Evolutionary conservation across 768 basidiomycete genomes (phyloP), one percentile per base, ranked within the genome.

Genomic region (Mycena sanguinolenta): DNA sequence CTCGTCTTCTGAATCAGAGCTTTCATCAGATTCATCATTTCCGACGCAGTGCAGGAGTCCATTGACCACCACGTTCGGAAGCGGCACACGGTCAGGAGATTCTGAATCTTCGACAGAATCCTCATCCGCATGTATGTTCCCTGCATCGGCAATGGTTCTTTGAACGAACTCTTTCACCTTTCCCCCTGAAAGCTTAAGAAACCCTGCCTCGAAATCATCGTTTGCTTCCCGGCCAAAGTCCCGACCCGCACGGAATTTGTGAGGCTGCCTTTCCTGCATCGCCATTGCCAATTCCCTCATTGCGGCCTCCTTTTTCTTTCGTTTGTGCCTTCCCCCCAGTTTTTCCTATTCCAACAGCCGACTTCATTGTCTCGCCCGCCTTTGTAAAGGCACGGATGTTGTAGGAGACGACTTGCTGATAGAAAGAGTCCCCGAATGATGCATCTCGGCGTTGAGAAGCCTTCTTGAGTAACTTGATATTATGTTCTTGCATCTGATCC

Each of bases 381-480:
- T 52, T 62, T n/a, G 49, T 2, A 36, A 62, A 52, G 21, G 61
- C 61, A 34, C 61, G 61, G 25, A 62, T 62, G 23, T 62, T 62
- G 46, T 62, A 62, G 4, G 61, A 49, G 3, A 62, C 49, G 25
- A 62, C 36, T 8, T 62, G 28, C 49, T 62, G 44, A 23, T 50
- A 62, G n/a, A 62, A 50, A 23, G 61, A 14, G n/a, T n/a, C 46
- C 13, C 61, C 61, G 49, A 62, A 62, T 13, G 61, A 30, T 21
- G 61, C 28, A 36, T 62, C 61, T 4, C 61, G 46, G 16, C 61
- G 61, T 28, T 62, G 28, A 2, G 61, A 62, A 3, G n/a, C 46
- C n/a, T 62, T 62, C 49, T 62, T 62, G 19, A 62, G 61, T 30
- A 50, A n/a, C 61, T 62, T 62, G 61, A 62, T 62, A 39, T 62